Evolutionary conservation across 1,284 basidiomycete species (phyloP), one percentile per base, ranked within the genome.

Genomic region (Apiotrichum akiyoshidainum): DNA sequence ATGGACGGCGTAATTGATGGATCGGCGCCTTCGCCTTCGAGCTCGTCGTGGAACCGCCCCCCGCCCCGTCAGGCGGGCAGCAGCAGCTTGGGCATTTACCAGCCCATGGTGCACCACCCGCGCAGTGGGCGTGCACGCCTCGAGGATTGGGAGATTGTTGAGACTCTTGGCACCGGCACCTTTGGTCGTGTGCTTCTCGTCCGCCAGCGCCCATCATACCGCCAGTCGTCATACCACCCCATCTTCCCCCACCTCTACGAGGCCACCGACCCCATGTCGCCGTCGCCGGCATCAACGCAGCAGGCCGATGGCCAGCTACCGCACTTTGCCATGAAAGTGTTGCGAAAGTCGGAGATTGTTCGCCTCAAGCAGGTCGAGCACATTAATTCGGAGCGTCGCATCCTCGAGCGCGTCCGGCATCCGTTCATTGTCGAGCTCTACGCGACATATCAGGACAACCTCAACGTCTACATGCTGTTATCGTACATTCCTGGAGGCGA

Each of bases 371-470:
- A 84, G 66, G 80, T 84, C 40, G 81, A 83, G 67, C 83, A 84
- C 64, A 81, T 82, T 70, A 83, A 82, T 65, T 81, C 79, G 34
- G 83, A 84, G 63, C 74, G 81, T 21, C 73, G 70, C 51, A 82
- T 83, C 54, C 74, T 84, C 46, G 80, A 80, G 17, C 73, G 78
- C 19, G 78, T 83, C 9, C 75, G 80, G 33, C 82, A 84, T 69
- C 82, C 82, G 7, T 84, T 84, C 72, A 76, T 84, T 51, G 82
- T 84, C 61, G 83, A 84, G 64, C 74, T 84, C 54, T 73, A 76
- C 59, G 66, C 72, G 13, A 78, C 76, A n/a, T 76, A 76, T 61
- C 78, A 82, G 64, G 82, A 83, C 67, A 72, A 75, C 59, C 70
- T 79, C 46, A 82, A 82, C 66, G 78, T 81, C 45, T 83, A 83